Conservation (phyloP, 176 grass and related monocot genomes). For the Oryza australiensis region DNA sequence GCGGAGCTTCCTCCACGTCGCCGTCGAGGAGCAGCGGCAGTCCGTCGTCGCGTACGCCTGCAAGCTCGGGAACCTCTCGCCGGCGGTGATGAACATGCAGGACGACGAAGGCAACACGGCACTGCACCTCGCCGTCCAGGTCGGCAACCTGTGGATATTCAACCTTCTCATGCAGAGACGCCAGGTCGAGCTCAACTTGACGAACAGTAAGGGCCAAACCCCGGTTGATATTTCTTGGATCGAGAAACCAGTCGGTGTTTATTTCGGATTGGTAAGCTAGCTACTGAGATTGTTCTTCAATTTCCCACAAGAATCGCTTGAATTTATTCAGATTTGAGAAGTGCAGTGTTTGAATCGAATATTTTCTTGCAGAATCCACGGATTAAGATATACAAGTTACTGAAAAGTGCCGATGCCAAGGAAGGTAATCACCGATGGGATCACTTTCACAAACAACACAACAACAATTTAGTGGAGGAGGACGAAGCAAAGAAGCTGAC, state of each 20-base stretch:
- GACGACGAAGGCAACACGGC: conserved; percentile 46
- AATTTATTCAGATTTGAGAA: neutral
- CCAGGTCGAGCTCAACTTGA: neutral
- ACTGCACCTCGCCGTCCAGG: conserved; percentile 19
- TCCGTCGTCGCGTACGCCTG: neutral
- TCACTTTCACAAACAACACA: neutral
- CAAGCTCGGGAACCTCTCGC: neutral
- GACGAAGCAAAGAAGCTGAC: conserved; percentile 31
- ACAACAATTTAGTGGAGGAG: neutral
- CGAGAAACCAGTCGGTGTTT: neutral
- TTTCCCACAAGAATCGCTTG: neutral
- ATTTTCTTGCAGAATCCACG: conserved; percentile 1
- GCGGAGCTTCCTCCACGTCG: conserved; percentile 48
- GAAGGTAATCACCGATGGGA: neutral
- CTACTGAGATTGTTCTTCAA: neutral
- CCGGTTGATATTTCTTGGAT: neutral
- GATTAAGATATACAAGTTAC: conserved; percentile 3
- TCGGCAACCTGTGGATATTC: conserved; percentile 11
- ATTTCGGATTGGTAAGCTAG: conserved; percentile 12
- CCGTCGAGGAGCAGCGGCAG: neutral
- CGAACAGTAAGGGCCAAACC: conserved; percentile 8
- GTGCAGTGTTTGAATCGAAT: neutral
- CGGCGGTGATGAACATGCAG: conserved; percentile 23
- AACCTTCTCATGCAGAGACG: neutral
- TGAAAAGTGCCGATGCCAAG: neutral